These are phyloP conservation scores for Tolypocladium paradoxum DNA, from an alignment of 2,329 filamentous ascomycete species.

Conservation along the genomic window DNA sequence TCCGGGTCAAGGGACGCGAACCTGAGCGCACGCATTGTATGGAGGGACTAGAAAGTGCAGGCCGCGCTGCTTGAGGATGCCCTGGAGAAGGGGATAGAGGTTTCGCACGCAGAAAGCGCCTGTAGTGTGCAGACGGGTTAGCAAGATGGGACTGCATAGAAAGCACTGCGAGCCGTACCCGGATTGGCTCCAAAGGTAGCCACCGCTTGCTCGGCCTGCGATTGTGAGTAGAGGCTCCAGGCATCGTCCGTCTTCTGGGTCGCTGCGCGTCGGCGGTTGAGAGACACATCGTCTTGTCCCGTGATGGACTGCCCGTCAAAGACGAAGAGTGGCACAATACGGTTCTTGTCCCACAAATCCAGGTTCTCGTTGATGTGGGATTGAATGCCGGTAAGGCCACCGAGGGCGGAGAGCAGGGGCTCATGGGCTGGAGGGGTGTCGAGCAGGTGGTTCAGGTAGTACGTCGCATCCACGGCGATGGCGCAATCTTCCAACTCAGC, in stretches of 20 bases:
- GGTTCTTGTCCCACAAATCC: conserved; percentile 55
- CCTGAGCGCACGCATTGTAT: conserved; percentile 80
- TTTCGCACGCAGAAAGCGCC: conserved; percentile 61
- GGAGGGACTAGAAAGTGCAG: conserved; percentile 76
- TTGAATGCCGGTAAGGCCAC: conserved; percentile 73
- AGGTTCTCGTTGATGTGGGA: conserved; percentile 68
- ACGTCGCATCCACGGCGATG: conserved; percentile 79
- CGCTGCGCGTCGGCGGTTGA: conserved; percentile 53
- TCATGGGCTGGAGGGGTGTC: conserved; percentile 63
- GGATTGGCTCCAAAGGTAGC: conserved; percentile 70
- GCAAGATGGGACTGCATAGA: not conserved
- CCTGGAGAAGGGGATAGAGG: conserved; percentile 67
- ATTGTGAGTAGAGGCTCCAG: conserved; percentile 78
- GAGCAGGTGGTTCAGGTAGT: conserved; percentile 75
- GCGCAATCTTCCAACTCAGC: conserved; percentile 62
- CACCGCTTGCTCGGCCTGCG: conserved; percentile 71
- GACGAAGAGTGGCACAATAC: conserved; percentile 74
- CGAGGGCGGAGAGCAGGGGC: conserved; percentile 79
- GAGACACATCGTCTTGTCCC: conserved; percentile 60
- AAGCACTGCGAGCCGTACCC: conserved; percentile 35
- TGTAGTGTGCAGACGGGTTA: conserved; percentile 20
- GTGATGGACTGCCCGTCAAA: conserved; percentile 81
- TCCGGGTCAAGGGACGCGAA: conserved; percentile 26
- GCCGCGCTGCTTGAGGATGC: conserved; percentile 55
- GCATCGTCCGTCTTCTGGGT: conserved; percentile 64